phyloP scores from a whole-genome alignment of 2,329 filamentous ascomycete genomes.

The Nectriaceae sp. region DNA sequence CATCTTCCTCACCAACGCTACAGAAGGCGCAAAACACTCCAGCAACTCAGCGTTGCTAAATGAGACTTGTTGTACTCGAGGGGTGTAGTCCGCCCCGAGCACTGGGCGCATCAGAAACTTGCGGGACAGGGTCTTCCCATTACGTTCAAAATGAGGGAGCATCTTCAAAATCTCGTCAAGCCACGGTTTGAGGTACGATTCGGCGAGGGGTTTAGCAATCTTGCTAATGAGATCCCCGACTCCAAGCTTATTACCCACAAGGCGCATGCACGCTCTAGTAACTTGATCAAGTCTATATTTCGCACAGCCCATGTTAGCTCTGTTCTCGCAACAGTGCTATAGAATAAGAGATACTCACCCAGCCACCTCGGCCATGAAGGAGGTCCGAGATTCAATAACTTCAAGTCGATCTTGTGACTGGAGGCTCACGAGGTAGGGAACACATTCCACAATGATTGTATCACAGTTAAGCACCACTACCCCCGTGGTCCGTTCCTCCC shows the following conservation, averaged over 20 bases:
- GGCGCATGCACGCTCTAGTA: too few species aligned
- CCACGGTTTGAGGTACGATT: too few species aligned
- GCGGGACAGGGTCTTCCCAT: too few species aligned
- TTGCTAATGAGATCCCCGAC: too few species aligned
- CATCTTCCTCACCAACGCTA: conserved; percentile 6
- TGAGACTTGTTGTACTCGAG: conserved; percentile 3
- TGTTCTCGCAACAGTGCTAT: too few species aligned
- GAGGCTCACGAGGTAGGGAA: conserved; percentile 4
- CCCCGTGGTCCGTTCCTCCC: neutral
- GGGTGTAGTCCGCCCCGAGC: neutral
- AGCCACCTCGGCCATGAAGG: conserved; percentile 10
- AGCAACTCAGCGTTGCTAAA: conserved; percentile 7
- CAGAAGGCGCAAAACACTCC: conserved; percentile 1
- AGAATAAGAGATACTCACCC: conserved; percentile 7
- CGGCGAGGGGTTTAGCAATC: too few species aligned
- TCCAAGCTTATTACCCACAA: too few species aligned
- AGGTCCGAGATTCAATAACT: neutral
- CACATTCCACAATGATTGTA: conserved; percentile 6
- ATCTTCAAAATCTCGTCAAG: too few species aligned
- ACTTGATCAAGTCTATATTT: too few species aligned
- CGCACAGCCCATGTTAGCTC: too few species aligned
- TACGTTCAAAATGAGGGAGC: too few species aligned
- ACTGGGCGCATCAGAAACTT: too few species aligned
- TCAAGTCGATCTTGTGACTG: neutral
- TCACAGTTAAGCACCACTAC: conserved; percentile 10